Evolutionary conservation across 2,329 filamentous ascomycete species (phyloP).

Genomic region (Aspergillus chevalieri): DNA sequence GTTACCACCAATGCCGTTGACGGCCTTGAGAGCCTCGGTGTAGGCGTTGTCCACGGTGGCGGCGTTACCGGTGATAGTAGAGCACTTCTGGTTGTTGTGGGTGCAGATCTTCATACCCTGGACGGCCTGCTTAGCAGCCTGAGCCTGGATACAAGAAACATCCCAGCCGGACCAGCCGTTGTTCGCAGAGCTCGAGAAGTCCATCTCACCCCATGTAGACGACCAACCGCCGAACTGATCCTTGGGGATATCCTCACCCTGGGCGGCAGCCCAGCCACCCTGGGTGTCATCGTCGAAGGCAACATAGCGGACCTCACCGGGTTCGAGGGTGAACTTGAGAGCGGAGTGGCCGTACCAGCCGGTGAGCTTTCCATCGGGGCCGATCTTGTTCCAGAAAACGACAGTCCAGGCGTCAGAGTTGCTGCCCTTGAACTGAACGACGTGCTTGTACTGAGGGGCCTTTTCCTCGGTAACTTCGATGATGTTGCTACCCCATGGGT

Average conservation of each 20-base stretch:
- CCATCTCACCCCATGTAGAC: constrained; percentile 38
- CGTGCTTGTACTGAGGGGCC: constrained; percentile 32
- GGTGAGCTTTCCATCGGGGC: constrained; percentile 23
- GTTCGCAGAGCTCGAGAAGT: constrained; percentile 29
- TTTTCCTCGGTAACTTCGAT: constrained; percentile 27
- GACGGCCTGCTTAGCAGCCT: constrained; percentile 20
- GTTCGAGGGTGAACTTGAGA: constrained; percentile 25
- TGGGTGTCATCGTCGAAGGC: constrained; percentile 33
- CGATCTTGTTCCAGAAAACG: constrained; percentile 38
- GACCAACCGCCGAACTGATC: constrained; percentile 22
- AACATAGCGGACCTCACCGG: constrained; percentile 29
- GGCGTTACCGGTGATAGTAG: constrained; percentile 21
- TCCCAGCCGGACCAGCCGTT: constrained; percentile 32
- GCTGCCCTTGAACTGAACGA: constrained; percentile 27
- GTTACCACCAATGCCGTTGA: constrained; percentile 26
- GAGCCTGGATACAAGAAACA: constrained; percentile 34
- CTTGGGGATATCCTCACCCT: constrained; percentile 21
- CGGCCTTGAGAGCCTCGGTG: constrained; percentile 19
- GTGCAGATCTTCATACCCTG: constrained; percentile 35
- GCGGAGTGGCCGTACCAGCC: constrained; percentile 32
- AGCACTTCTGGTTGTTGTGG: constrained; percentile 23
- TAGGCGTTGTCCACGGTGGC: constrained; percentile 27
- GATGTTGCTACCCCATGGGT: constrained; percentile 38
- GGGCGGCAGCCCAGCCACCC: constrained; percentile 31
- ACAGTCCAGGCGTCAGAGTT: constrained; percentile 29